A percentile compares a stretch with the other conserved stretches of the same genome.
Evolutionary conservation across 495 filamentous ascomycete species (phyloP).

Genomic region (Hyaloscypha variabilis): DNA sequence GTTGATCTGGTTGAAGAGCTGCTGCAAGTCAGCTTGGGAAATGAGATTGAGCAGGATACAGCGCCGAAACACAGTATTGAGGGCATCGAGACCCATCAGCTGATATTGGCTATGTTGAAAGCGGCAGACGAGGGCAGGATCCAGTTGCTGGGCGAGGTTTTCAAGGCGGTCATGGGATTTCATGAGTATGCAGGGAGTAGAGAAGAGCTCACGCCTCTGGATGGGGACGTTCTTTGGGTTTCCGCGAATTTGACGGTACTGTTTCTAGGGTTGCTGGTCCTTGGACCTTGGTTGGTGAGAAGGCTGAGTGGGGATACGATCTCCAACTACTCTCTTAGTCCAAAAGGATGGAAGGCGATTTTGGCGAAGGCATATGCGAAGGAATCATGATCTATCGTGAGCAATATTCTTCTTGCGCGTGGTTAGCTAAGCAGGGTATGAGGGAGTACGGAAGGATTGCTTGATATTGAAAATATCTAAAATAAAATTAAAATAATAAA

Average conservation of each 20-base stretch:
- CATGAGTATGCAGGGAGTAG: conserved; percentile 10
- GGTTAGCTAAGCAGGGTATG: no score
- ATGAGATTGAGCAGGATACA: not conserved
- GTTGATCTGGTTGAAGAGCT: conserved; percentile 13
- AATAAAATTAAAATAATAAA: no score
- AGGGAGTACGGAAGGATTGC: no score
- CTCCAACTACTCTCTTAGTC: conserved; percentile 5
- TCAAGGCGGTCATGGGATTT: conserved; percentile 9
- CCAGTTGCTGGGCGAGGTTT: not conserved
- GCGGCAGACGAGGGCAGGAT: conserved; percentile 1
- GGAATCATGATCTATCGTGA: no score
- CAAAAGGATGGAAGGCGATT: conserved; percentile 6
- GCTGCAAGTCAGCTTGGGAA: not conserved
- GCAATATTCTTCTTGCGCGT: no score
- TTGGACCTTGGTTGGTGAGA: conserved; percentile 2
- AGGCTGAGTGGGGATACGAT: conserved; percentile 5
- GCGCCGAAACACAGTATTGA: conserved; percentile 6
- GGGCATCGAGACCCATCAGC: conserved; percentile 13
- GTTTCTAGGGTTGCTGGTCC: not conserved
- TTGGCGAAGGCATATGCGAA: not conserved
- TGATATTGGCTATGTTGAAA: not conserved
- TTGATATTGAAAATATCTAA: no score
- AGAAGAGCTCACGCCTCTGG: conserved; percentile 14
- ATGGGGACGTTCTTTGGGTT: not conserved
- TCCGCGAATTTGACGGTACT: not conserved